Conservation (phyloP, 2,329 filamentous ascomycete genomes). For the Clonostachys byssicola region DNA sequence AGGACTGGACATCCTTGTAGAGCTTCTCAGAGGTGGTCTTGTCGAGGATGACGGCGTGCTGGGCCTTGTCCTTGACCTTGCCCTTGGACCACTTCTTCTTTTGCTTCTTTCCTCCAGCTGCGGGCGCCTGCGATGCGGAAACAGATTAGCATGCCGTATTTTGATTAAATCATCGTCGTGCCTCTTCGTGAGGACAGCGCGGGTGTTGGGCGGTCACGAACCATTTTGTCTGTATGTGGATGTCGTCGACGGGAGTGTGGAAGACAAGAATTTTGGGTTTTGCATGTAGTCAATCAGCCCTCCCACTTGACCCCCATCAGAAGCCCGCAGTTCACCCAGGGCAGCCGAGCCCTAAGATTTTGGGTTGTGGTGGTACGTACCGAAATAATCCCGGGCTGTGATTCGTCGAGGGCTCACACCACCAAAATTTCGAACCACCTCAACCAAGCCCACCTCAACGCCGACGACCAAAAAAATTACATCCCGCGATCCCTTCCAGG, state of each 20-base stretch:
- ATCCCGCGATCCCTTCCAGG: conserved; percentile 31
- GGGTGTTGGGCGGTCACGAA: conserved; percentile 16
- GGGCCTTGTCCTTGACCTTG: conserved; percentile 99
- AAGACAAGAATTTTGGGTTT: conserved; percentile 22
- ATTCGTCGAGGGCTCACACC: conserved; percentile 27
- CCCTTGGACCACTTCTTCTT: conserved; percentile 49
- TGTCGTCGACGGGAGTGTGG: conserved; percentile 30
- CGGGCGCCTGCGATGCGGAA: conserved; percentile 28
- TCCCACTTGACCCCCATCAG: conserved; percentile 17
- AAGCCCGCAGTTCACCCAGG: conserved; percentile 25
- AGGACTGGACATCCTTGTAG: conserved; percentile 99
- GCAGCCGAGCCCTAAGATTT: conserved; percentile 35
- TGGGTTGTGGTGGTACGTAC: conserved; percentile 18
- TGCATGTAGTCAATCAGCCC: conserved; percentile 10
- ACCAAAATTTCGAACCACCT: conserved; percentile 27
- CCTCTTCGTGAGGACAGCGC: neutral
- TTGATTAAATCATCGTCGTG: conserved; percentile 6
- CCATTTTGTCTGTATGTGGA: conserved; percentile 38
- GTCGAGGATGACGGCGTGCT: conserved; percentile 98
- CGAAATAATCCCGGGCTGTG: conserved; percentile 15
- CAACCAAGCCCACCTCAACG: conserved; percentile 24
- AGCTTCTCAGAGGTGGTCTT: conserved; percentile 97
- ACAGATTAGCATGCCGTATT: neutral
- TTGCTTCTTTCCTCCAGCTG: conserved; percentile 44
- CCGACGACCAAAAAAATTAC: conserved; percentile 20